phyloP scores from a whole-genome alignment of 306 rosid genomes.

The Sindora glabra region DNA sequence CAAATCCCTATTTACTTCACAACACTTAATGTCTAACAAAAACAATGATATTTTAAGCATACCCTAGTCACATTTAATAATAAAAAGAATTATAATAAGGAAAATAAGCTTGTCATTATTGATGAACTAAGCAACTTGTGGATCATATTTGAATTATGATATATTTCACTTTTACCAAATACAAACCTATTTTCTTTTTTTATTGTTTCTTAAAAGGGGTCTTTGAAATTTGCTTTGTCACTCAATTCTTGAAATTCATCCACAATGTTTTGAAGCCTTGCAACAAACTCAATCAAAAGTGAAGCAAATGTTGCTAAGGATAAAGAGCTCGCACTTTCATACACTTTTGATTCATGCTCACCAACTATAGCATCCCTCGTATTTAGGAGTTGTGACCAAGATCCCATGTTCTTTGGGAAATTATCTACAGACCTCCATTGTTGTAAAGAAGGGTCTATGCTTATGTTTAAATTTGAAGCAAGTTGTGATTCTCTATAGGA shows the following conservation, averaged over 20 bases:
- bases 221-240: slow-evolving; percentile 54
- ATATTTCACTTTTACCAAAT: too few relatives aligned
- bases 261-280: slow-evolving; percentile 75
- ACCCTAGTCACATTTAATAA: too few relatives aligned
- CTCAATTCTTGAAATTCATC: slow-evolving; percentile 56
- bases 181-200: too few relatives aligned
- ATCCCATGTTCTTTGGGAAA: slow-evolving; percentile 3
- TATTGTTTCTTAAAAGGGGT: slow-evolving; percentile 27
- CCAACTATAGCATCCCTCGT: background rate
- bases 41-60: too few relatives aligned
- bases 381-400: slow-evolving; percentile 41
- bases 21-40: too few relatives aligned
- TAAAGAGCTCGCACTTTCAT: slow-evolving; percentile 69
- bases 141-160: too few relatives aligned
- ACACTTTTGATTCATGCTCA: slow-evolving; percentile 43
- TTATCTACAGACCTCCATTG: slow-evolving; percentile 33
- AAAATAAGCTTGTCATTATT: too few relatives aligned
- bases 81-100: too few relatives aligned
- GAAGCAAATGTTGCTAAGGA: slow-evolving; percentile 74
- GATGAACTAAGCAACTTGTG: too few relatives aligned
- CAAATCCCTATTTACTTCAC: too few relatives aligned
- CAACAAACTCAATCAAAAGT: slow-evolving; percentile 70
- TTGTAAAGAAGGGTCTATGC: too few relatives aligned
- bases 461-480: slow-evolving; percentile 20
- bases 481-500: slow-evolving; percentile 28